Percentiles rank a stretch among this genome's conserved stretches.
These are phyloP conservation scores for Saturnispora ahearnii DNA, from an alignment of 805 yeast genomes.

Conservation along the genomic window DNA sequence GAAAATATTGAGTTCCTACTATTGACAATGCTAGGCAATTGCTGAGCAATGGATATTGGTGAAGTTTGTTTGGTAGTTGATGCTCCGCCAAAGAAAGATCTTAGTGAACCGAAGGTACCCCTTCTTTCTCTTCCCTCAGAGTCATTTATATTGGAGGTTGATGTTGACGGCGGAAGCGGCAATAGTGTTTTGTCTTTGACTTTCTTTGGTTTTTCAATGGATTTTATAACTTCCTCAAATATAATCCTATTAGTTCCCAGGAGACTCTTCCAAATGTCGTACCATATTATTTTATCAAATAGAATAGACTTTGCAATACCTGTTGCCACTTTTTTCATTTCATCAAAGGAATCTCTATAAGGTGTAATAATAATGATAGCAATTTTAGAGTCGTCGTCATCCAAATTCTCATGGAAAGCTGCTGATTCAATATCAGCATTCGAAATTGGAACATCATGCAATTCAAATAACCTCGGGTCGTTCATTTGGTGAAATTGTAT, in stretches of 20 bases:
- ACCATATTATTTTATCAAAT: constrained; percentile 24
- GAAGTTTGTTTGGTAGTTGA: background rate
- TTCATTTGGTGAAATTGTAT: constrained; percentile 48
- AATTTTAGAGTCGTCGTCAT: constrained; percentile 25
- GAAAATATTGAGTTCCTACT: constrained; percentile 2
- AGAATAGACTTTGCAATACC: constrained; percentile 38
- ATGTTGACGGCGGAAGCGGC: background rate
- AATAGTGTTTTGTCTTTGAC: background rate
- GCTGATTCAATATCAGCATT: background rate
- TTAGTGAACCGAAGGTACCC: constrained; percentile 1
- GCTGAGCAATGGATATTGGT: constrained; percentile 24
- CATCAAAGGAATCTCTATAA: constrained; percentile 70
- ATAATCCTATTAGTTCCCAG: constrained; percentile 6
- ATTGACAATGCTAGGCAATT: constrained; percentile 35
- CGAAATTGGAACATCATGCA: constrained; percentile 18
- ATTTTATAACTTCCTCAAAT: constrained; percentile 4
- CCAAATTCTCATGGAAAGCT: background rate
- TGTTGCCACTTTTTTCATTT: constrained; percentile 53
- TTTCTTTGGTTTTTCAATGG: background rate
- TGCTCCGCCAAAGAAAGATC: background rate
- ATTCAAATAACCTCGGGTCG: constrained; percentile 23
- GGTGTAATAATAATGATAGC: constrained; percentile 48
- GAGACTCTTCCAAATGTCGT: constrained; percentile 11
- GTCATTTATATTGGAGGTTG: background rate
- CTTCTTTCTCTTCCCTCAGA: background rate